Percentiles rank a stretch among this genome's conserved stretches.
Conservation (phyloP, 2,329 filamentous ascomycete species). For the Ceratocystis albifundus region DNA sequence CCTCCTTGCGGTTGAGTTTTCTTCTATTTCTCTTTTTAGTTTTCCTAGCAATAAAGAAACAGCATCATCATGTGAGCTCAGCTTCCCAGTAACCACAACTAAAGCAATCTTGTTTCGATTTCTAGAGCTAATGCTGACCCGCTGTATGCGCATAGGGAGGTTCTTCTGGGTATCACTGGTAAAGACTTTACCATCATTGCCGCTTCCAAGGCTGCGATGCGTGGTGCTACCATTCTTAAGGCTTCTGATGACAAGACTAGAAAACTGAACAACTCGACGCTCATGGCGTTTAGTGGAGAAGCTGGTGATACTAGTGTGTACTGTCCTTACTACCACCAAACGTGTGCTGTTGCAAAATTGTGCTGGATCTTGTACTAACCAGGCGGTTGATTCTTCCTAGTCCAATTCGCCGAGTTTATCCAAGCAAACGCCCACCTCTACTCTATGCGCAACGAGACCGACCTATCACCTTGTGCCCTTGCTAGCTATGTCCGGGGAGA, state of each 20-base stretch:
- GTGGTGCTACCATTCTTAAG: conserved; percentile 92
- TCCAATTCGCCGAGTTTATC: conserved; percentile 98
- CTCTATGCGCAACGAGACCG: conserved; percentile 92
- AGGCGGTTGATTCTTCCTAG: conserved; percentile 36
- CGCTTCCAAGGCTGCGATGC: conserved; percentile 95
- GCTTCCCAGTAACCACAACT: not conserved
- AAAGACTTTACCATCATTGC: conserved; percentile 98
- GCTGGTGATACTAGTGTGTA: conserved; percentile 78
- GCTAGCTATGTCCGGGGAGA: conserved; percentile 90
- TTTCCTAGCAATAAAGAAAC: not conserved
- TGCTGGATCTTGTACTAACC: conserved; percentile 18
- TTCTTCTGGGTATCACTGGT: conserved; percentile 93
- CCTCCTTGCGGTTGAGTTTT: not conserved
- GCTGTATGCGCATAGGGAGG: conserved; percentile 56
- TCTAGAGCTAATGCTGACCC: conserved; percentile 6
- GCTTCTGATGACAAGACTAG: conserved; percentile 93
- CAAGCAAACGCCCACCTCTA: conserved; percentile 98
- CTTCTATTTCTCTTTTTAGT: not conserved
- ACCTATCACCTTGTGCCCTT: conserved; percentile 78
- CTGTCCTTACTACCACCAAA: not conserved
- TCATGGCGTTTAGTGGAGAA: conserved; percentile 93
- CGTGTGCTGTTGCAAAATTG: not conserved
- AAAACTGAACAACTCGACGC: conserved; percentile 78
- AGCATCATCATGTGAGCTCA: conserved; percentile 15
- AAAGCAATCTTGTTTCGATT: not conserved